Evolutionary conservation across 345 rosid genomes (phyloP).

Genomic region (Pistacia vera): DNA sequence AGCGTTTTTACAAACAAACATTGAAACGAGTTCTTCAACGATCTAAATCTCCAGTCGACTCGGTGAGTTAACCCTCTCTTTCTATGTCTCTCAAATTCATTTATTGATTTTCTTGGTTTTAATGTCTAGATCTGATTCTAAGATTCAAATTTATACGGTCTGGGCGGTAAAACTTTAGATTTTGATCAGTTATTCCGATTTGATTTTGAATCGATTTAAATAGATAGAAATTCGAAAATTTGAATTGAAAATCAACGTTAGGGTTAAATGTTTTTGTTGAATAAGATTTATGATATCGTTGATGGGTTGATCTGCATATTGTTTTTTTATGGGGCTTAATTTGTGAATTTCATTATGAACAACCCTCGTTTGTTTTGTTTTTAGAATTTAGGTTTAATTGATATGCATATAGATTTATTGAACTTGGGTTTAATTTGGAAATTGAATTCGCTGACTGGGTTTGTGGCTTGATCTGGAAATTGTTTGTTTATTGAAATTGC

Average conservation of each 20-base stretch:
- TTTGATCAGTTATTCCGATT: background rate
- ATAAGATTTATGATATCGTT: background rate
- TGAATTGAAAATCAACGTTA: too few relatives aligned
- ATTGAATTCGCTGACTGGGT: background rate
- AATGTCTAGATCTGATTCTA: conserved; percentile 4
- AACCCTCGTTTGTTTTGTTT: background rate
- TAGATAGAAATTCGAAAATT: background rate
- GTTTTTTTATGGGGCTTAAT: background rate
- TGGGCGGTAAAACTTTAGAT: background rate
- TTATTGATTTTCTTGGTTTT: background rate
- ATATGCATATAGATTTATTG: background rate
- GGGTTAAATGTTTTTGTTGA: background rate
- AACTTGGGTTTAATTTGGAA: background rate
- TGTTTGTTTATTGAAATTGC: background rate
- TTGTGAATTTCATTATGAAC: background rate
- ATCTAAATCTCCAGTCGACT: background rate
- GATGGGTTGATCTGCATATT: background rate
- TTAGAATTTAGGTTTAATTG: background rate
- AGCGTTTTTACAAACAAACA: too few relatives aligned
- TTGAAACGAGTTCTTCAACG: background rate
- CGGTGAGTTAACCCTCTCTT: conserved; percentile 6
- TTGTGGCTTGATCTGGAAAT: background rate
- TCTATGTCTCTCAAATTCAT: background rate
- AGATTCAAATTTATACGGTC: background rate
- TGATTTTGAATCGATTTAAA: background rate